phyloP scores from a whole-genome alignment of 148 eudicot genomes.

The Rhododendron ferrugineum region DNA sequence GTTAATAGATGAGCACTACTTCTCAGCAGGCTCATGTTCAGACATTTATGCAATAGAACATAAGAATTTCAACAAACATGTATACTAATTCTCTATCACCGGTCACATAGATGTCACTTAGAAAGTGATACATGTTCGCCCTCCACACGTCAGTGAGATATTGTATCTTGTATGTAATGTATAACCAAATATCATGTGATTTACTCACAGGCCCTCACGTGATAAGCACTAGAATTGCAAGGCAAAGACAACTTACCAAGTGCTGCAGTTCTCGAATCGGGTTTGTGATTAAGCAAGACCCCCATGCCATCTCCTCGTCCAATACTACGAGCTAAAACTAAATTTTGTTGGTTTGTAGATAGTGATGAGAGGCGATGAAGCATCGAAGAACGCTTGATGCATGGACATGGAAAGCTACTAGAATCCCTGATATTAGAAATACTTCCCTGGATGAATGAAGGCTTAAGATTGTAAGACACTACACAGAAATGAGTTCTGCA shows the following conservation, averaged over 20 bases:
- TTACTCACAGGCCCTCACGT: neutral
- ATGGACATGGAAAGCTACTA: slow-evolving; percentile 4
- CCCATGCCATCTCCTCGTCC: slow-evolving; percentile 6
- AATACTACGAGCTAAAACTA: slow-evolving; percentile 6
- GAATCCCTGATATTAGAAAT: slow-evolving; percentile 4
- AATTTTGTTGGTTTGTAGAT: slow-evolving; percentile 7
- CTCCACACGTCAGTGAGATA: neutral
- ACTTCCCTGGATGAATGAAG: slow-evolving; percentile 4
- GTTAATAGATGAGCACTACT: neutral
- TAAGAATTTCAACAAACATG: neutral
- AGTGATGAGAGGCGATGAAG: slow-evolving; percentile 9
- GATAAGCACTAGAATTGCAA: neutral
- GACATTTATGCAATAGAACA: neutral
- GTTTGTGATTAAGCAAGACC: slow-evolving; percentile 2
- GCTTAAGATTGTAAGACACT: neutral
- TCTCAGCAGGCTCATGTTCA: neutral
- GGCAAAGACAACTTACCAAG: slow-evolving; percentile 12
- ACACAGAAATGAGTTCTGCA: neutral
- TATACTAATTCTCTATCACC: neutral
- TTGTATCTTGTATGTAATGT: neutral
- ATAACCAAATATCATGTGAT: neutral
- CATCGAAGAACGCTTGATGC: slow-evolving; percentile 5
- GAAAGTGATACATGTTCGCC: neutral
- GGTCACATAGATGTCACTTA: neutral
- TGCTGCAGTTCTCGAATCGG: neutral